phyloP scores from a whole-genome alignment of 78 protist species.

The Dictyostelium intermedium region DNA sequence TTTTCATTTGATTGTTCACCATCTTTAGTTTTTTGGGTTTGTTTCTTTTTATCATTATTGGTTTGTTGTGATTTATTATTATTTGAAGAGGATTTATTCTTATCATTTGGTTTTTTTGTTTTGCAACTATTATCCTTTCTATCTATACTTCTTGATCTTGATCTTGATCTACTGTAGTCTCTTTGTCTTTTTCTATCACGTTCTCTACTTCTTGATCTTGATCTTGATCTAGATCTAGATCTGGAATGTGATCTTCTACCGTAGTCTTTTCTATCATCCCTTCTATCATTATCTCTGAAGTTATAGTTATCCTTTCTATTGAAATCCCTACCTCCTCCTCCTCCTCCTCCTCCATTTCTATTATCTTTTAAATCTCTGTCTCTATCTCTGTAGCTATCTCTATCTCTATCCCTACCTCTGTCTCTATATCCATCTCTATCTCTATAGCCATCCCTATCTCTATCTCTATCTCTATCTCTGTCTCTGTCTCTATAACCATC shows the following conservation, averaged over 20 bases:
- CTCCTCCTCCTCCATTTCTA: neutral
- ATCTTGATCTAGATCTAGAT: constrained; percentile 4
- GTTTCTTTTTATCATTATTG: neutral
- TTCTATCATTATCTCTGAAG: neutral
- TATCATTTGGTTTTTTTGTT: neutral
- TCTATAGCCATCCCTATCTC: neutral
- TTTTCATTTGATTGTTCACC: neutral
- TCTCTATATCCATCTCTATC: neutral
- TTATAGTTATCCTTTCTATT: neutral
- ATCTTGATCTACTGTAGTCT: neutral
- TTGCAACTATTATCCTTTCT: neutral
- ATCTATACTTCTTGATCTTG: neutral
- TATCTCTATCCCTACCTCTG: neutral
- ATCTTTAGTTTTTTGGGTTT: neutral
- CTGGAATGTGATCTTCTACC: neutral
- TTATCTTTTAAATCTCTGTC: neutral
- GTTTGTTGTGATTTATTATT: neutral
- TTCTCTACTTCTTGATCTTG: neutral
- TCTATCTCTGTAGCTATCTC: neutral
- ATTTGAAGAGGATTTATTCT: neutral
- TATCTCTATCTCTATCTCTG: neutral
- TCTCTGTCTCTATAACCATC: neutral
- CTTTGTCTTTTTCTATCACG: constrained; percentile 14
- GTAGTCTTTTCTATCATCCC: constrained; percentile 3
- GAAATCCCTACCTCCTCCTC: neutral